Base-by-base conservation (phyloP, 164 flowering plant genomes). In the Aristolochia contorta region DNA sequence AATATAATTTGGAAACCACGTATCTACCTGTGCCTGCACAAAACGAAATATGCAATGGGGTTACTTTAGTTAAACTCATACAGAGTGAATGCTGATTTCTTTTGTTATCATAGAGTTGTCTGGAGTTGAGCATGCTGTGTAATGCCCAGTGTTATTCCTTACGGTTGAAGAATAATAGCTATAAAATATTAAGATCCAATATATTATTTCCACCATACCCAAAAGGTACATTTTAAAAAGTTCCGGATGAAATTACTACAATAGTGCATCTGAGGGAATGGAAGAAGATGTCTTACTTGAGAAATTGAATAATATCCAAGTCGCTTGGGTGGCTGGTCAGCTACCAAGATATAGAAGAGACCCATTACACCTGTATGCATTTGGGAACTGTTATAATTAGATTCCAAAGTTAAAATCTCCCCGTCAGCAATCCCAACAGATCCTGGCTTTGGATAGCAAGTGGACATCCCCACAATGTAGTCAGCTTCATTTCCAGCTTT, bases 311-410 rank as follows among this genome's bases (percentile, higher is more conserved):
- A 37, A 8, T 37, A 4, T 37, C 7, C 43, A 37, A 37, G 43
- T 37, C 12, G 43, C 43, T 3, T 3, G 1, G 43, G 12, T 37
- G 43, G 43, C 7, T 37, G 43, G 10, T 87, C 84, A 12, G 91
- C 87, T 24, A 91, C 79, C 71, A 89, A 65, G 60, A 91, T 58
- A 70, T 91, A 85, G 74, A 91, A 86, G 25, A 89, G 81, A 9
- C 86, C 86, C 96, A 91, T 89, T 14, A 91, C 96, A 59, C 98
- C 95, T 0, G 89, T 84, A 66, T 86, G 92, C 32, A 27, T 59
- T 52, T 59, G 65, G 56, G 65, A 49, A 61, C 79, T 75, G 63
- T 72, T 81, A 69, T 89, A 91, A 45, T 77, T 82, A 13, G 96
- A 89, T 63, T 77, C 87, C 30, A 91, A 52, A 52, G 72, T 61